These are phyloP conservation scores for Tylopilus subfusipes DNA, from an alignment of 768 basidiomycete species.

Conservation along the genomic window DNA sequence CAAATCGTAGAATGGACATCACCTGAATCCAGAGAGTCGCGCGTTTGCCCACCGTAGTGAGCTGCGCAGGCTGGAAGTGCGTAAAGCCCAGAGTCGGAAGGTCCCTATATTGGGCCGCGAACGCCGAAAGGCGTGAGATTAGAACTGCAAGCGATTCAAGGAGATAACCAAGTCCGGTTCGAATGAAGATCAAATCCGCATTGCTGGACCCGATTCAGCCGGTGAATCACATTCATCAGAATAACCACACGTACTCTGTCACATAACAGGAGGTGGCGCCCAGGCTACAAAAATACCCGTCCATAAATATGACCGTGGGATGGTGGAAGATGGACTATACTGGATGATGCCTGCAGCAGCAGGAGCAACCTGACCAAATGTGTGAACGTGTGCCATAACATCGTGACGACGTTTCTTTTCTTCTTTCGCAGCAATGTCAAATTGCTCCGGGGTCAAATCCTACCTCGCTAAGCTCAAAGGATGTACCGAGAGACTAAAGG, in stretches of 20 bases:
- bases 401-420: constrained; percentile 98
- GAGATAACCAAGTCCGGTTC: constrained; percentile 78
- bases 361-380: constrained; percentile 90
- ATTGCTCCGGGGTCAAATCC: constrained; percentile 85
- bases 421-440: constrained; percentile 86
- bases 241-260: constrained; percentile 69
- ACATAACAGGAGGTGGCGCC: constrained; percentile 99
- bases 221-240: constrained; percentile 3
- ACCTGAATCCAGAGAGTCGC: constrained; percentile 96
- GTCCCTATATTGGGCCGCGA: constrained; percentile 81
- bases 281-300: constrained; percentile 45
- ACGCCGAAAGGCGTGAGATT: constrained; percentile 81
- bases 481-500: background rate
- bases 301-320: constrained; percentile 10
- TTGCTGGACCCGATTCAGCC: constrained; percentile 54
- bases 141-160: constrained; percentile 85
- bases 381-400: constrained; percentile 99
- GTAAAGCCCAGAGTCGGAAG: constrained; percentile 96
- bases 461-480: constrained; percentile 30
- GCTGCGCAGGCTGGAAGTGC: constrained; percentile 97
- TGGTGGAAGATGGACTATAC: constrained; percentile 40
- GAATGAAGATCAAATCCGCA: constrained; percentile 96
- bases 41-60: constrained; percentile 97
- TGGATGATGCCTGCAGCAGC: constrained; percentile 96
- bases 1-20: constrained; percentile 10